Conservation (phyloP, 2,329 filamentous ascomycete genomes). For the Stagonosporopsis rhizophila region DNA sequence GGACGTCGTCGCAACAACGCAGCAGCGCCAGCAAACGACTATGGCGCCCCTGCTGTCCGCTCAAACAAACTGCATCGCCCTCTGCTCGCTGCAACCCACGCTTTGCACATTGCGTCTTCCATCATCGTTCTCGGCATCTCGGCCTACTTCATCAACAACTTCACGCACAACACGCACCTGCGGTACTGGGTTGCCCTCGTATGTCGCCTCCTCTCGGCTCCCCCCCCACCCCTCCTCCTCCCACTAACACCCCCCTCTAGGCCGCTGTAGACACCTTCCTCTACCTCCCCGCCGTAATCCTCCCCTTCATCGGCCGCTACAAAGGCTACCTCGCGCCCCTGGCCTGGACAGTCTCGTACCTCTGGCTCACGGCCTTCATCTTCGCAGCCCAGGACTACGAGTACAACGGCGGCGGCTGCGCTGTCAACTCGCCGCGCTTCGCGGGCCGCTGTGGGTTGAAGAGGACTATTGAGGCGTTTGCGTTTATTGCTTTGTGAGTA, state of each 20-base stretch:
- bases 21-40: constrained; percentile 14
- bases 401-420: constrained; percentile 17
- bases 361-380: constrained; percentile 37
- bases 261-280: constrained; percentile 23
- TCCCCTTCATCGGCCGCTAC: constrained; percentile 26
- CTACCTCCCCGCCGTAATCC: constrained; percentile 21
- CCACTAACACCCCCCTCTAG: not conserved
- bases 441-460: constrained; percentile 27
- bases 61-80: constrained; percentile 22
- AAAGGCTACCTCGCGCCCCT: constrained; percentile 32
- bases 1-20: constrained; percentile 12
- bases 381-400: constrained; percentile 34
- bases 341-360: constrained; percentile 30
- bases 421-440: constrained; percentile 15
- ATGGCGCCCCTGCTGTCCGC: constrained; percentile 19
- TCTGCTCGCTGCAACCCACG: constrained; percentile 24
- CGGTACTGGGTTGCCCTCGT: constrained; percentile 29
- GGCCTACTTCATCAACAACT: constrained; percentile 27
- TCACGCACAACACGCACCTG: constrained; percentile 24
- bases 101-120: constrained; percentile 25
- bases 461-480: constrained; percentile 31
- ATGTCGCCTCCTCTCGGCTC: no score
- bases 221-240: not conserved
- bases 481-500: constrained; percentile 35
- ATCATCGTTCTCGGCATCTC: constrained; percentile 29